phyloP scores from a whole-genome alignment of 768 basidiomycete genomes.

The Amyloporia xantha region DNA sequence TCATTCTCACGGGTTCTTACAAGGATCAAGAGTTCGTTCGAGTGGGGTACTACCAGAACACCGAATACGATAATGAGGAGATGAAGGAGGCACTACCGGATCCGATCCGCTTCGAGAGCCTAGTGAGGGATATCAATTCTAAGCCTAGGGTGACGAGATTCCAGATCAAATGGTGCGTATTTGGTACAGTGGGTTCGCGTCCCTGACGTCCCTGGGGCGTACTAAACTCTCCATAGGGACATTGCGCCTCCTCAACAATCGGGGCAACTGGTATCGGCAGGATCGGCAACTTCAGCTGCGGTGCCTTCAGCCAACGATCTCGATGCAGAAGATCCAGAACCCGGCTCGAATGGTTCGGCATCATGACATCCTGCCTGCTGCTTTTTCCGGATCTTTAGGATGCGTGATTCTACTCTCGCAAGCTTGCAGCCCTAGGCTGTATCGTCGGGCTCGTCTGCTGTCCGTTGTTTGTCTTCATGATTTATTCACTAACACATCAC shows the following conservation, averaged over 20 bases:
- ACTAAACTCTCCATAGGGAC: too few relatives aligned
- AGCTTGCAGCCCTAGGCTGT: too few relatives aligned
- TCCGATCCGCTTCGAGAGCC: conserved; percentile 63
- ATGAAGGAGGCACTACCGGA: conserved; percentile 73
- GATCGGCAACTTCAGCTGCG: conserved; percentile 64
- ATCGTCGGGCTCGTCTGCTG: background rate
- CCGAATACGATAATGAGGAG: conserved; percentile 94
- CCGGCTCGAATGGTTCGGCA: conserved; percentile 14
- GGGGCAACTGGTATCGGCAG: conserved; percentile 34
- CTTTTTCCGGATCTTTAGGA: too few relatives aligned
- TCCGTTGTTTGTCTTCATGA: background rate
- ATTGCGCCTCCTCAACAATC: conserved; percentile 45
- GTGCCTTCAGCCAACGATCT: conserved; percentile 70
- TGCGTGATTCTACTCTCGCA: too few relatives aligned
- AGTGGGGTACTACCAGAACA: conserved; percentile 98
- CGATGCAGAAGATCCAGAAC: conserved; percentile 32
- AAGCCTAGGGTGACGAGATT: conserved; percentile 94
- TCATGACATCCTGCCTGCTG: conserved; percentile 9
- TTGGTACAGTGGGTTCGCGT: too few relatives aligned
- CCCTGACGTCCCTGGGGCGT: too few relatives aligned
- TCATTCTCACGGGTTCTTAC: conserved; percentile 95
- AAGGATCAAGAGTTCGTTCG: conserved; percentile 98
- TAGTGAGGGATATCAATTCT: conserved; percentile 82
- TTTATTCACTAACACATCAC: too few relatives aligned
- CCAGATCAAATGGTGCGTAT: conserved; percentile 75